These are phyloP conservation scores for Candida piceae DNA, from an alignment of 805 yeast species.

Conservation along the genomic window DNA sequence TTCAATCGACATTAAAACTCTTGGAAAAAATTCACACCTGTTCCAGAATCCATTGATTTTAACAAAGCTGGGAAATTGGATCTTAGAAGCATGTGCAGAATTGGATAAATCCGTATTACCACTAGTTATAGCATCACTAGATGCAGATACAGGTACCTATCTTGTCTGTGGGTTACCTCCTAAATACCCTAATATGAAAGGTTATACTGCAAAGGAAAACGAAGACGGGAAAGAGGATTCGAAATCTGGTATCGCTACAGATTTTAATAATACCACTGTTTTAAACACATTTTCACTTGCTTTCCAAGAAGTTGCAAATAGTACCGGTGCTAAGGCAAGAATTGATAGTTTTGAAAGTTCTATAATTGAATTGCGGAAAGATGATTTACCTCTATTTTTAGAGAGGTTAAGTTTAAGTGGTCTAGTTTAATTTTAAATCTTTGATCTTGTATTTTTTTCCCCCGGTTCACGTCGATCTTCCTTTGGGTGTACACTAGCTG, in stretches of 20 bases:
- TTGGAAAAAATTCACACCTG: slow-evolving; percentile 62
- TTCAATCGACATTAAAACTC: slow-evolving; percentile 27
- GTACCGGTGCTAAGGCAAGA: slow-evolving; percentile 82
- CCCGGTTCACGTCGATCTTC: no score
- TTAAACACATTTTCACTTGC: slow-evolving; percentile 85
- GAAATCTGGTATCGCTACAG: slow-evolving; percentile 19
- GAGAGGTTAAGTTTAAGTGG: slow-evolving; percentile 81
- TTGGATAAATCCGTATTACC: slow-evolving; percentile 67
- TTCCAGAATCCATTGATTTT: slow-evolving; percentile 85
- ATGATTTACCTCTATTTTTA: slow-evolving; percentile 81
- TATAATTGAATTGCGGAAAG: slow-evolving; percentile 82
- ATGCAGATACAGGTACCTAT: slow-evolving; percentile 68
- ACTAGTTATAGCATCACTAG: slow-evolving; percentile 78
- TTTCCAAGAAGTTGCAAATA: slow-evolving; percentile 80
- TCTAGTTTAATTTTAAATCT: slow-evolving; percentile 25
- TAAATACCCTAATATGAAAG: slow-evolving; percentile 50
- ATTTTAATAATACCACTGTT: slow-evolving; percentile 38
- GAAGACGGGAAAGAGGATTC: slow-evolving; percentile 7
- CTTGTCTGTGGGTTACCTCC: slow-evolving; percentile 89
- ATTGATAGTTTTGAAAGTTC: slow-evolving; percentile 95
- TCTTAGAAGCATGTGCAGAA: slow-evolving; percentile 84
- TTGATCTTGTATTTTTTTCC: no score
- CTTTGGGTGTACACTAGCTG: no score
- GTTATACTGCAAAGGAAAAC: slow-evolving; percentile 25
- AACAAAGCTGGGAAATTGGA: slow-evolving; percentile 83